Conservation (phyloP, 352 stramenopile species). For the Salisapilia sapeloensis region DNA sequence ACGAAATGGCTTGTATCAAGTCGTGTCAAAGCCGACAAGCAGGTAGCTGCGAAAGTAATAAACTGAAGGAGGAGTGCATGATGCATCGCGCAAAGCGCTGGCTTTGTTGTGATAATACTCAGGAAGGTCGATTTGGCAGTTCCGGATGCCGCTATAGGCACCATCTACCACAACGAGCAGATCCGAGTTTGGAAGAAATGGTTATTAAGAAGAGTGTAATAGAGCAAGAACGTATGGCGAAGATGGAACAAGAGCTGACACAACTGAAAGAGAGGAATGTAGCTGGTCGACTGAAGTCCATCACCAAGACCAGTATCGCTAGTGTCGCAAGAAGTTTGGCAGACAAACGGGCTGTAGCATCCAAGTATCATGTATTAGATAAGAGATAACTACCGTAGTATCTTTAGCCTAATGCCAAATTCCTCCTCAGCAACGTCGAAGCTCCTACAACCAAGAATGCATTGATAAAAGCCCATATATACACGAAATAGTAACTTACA, state of each 20-base stretch:
- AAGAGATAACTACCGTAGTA: no score
- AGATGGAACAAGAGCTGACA: constrained; percentile 41
- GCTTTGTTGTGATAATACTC: constrained; percentile 58
- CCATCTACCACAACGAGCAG: constrained; percentile 31
- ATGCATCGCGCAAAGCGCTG: constrained; percentile 50
- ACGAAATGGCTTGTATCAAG: constrained; percentile 42
- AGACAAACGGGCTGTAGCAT: constrained; percentile 17
- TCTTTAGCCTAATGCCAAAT: no score
- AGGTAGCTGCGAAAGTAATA: background rate
- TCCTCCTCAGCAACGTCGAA: no score
- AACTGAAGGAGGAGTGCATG: constrained; percentile 25
- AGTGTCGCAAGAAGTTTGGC: constrained; percentile 34
- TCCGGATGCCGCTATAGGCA: constrained; percentile 37
- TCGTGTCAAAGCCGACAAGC: constrained; percentile 25
- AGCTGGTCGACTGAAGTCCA: constrained; percentile 25
- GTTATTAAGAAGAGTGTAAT: constrained; percentile 19
- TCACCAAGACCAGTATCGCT: constrained; percentile 20
- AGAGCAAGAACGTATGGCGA: constrained; percentile 20
- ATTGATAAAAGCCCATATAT: no score
- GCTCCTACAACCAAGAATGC: no score
- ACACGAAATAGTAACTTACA: no score
- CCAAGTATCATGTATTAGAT: constrained; percentile 37
- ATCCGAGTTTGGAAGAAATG: constrained; percentile 17
- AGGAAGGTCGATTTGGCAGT: constrained; percentile 45
- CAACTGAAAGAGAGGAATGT: constrained; percentile 38